Base-by-base conservation (phyloP, 1,284 basidiomycete species). In the Papiliotrema fonsecae region DNA sequence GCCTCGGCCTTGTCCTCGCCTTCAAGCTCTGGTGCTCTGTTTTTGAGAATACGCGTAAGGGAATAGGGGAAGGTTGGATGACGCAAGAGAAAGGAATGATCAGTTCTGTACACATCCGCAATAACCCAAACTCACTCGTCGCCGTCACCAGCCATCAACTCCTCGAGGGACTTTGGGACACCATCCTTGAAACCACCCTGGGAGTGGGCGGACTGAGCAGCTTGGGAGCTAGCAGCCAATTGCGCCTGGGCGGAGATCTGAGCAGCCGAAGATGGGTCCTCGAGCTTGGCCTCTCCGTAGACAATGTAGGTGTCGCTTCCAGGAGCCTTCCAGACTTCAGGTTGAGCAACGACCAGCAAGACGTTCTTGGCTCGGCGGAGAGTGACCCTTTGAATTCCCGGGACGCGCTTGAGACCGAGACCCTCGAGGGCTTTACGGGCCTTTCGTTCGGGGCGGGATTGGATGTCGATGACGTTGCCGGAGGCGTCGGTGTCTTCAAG, bases 241-340 rank as follows among this genome's bases (percentile, higher is more conserved):
- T 91, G 89, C 70, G 92, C 89, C 45, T 87, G 85, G 55, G 88
- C 86, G 52, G 82, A 81, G 52, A 92, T 74, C 73, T 90, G 88
- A 52, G 87, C 86, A 62, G 87, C 83, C 42, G 84, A 81, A 75
- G 85, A 86, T 80, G 88, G 88, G 75, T 97, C 92, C 78, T 97
- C 92, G 61, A 89, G 83, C 86, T 93, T 96, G 61, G 91, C 92
- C 79, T 98, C 94, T 62, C 94, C 94, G 65, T 97, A 98, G 58
- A 98, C 91, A 72, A 98, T 91, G 81, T 98, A 97, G 76, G 87
- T 90, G 76, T 98, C 96, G 67, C 89, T 92, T 77, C 88, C 89
- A 45, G 88, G 84, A 45, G 91, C 92, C 80, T 97, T 97, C 85
- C 90, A 98, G 47, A 98, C 94, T 62, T 98, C 94, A 46, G 96